Conservation (phyloP, 352 stramenopile species). For the Phytopythium litorale region DNA sequence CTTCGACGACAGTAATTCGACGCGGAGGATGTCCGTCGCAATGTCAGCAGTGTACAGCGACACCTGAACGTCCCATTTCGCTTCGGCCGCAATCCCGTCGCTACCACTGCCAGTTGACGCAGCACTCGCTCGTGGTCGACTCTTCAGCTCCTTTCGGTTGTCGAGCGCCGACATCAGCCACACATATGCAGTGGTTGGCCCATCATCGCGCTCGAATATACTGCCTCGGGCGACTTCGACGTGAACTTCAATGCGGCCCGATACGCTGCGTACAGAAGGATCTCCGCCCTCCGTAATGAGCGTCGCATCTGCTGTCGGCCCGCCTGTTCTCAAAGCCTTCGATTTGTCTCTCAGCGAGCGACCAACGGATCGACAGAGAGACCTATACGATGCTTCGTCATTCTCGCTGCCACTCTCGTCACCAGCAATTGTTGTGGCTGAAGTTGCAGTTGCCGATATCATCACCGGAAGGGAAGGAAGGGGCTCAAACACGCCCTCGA, state of each 20-base stretch:
- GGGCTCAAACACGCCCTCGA: slow-evolving; percentile 46
- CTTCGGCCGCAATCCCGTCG: not conserved
- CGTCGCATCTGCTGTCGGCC: no score
- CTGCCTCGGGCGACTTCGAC: slow-evolving; percentile 17
- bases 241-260: slow-evolving; percentile 39
- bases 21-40: slow-evolving; percentile 25
- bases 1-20: slow-evolving; percentile 30
- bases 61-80: slow-evolving; percentile 28
- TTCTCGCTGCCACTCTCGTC: not conserved
- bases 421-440: slow-evolving; percentile 1
- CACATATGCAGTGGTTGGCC: slow-evolving; percentile 22
- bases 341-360: slow-evolving; percentile 9
- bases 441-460: slow-evolving; percentile 1
- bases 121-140: slow-evolving; percentile 2
- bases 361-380: slow-evolving; percentile 11
- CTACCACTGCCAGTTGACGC: not conserved
- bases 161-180: slow-evolving; percentile 36
- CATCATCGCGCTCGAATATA: slow-evolving; percentile 5
- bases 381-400: not conserved
- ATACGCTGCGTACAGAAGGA: not conserved
- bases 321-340: slow-evolving; percentile 5
- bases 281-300: not conserved
- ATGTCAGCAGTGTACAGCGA: slow-evolving; percentile 40
- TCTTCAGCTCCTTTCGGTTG: slow-evolving; percentile 27
- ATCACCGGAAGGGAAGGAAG: not conserved